Evolutionary conservation across 805 yeast genomes (phyloP).

Genomic region (Pichia deserticola): DNA sequence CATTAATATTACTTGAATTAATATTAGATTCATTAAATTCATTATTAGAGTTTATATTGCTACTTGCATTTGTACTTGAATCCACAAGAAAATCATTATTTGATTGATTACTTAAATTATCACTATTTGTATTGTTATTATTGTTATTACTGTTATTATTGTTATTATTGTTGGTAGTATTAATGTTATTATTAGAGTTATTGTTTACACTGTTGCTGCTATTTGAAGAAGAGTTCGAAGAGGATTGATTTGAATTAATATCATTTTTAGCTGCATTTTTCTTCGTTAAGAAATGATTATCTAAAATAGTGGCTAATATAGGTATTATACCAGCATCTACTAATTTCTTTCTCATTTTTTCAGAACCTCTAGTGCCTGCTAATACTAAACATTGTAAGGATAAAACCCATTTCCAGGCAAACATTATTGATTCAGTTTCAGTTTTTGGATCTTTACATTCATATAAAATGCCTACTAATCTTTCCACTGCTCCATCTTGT

Average conservation of each 20-base stretch:
- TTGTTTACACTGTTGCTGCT: no score
- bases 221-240: no score
- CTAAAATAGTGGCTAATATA: constrained; percentile 82
- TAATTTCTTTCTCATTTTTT: constrained; percentile 71
- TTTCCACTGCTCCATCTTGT: constrained; percentile 84
- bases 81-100: background rate
- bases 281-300: constrained; percentile 55
- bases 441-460: constrained; percentile 50
- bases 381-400: constrained; percentile 89
- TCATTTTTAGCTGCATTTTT: constrained; percentile 12
- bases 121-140: background rate
- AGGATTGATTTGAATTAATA: background rate
- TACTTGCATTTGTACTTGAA: no score
- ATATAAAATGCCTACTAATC: constrained; percentile 77
- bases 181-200: no score
- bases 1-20: no score
- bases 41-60: no score
- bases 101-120: background rate
- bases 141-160: background rate
- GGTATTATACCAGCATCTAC: constrained; percentile 92
- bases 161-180: background rate
- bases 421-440: constrained; percentile 40
- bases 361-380: constrained; percentile 91
- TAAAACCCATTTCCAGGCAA: constrained; percentile 96
- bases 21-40: no score